Evolutionary conservation across 2,329 filamentous ascomycete species (phyloP).

Genomic region (Neofusicoccum parvum): DNA sequence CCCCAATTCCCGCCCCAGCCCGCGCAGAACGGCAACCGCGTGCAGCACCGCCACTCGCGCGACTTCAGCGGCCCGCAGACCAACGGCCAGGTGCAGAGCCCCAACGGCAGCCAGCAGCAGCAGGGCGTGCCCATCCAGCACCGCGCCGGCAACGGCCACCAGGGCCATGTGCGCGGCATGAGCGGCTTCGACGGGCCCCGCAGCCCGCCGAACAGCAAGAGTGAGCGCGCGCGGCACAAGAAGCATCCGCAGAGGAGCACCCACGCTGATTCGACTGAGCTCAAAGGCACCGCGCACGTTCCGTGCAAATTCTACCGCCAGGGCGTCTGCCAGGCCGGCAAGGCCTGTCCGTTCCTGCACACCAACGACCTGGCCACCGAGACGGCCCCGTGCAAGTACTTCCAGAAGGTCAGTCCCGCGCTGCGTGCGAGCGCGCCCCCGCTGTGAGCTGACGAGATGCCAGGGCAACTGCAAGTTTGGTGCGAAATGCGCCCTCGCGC

Average conservation of each 20-base stretch:
- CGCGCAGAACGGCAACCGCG: constrained; percentile 23
- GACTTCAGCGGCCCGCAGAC: constrained; percentile 33
- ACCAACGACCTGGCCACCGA: constrained; percentile 83
- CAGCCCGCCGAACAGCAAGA: constrained; percentile 55
- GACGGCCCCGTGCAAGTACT: constrained; percentile 94
- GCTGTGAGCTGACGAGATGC: constrained; percentile 15
- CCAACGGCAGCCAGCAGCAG: constrained; percentile 35
- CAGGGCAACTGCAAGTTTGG: constrained; percentile 99
- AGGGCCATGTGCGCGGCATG: constrained; percentile 36
- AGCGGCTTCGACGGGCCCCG: constrained; percentile 41
- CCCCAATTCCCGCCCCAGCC: constrained; percentile 27
- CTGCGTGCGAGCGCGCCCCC: background rate
- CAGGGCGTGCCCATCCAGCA: constrained; percentile 38
- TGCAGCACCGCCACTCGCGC: constrained; percentile 33
- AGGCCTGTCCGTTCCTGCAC: constrained; percentile 94
- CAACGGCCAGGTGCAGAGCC: constrained; percentile 33
- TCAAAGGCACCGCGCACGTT: constrained; percentile 87
- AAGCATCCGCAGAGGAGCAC: constrained; percentile 5
- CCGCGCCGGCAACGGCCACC: constrained; percentile 35
- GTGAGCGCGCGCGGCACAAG: constrained; percentile 30
- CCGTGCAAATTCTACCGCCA: constrained; percentile 99
- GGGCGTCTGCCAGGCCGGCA: constrained; percentile 92
- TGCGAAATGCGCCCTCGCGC: constrained; percentile 94
- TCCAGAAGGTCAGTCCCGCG: constrained; percentile 73
- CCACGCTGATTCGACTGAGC: constrained; percentile 27